A percentile compares a stretch with the other conserved stretches of the same genome.
phyloP scores from a whole-genome alignment of 2,329 filamentous ascomycete genomes.

The Colletotrichum limetticola region DNA sequence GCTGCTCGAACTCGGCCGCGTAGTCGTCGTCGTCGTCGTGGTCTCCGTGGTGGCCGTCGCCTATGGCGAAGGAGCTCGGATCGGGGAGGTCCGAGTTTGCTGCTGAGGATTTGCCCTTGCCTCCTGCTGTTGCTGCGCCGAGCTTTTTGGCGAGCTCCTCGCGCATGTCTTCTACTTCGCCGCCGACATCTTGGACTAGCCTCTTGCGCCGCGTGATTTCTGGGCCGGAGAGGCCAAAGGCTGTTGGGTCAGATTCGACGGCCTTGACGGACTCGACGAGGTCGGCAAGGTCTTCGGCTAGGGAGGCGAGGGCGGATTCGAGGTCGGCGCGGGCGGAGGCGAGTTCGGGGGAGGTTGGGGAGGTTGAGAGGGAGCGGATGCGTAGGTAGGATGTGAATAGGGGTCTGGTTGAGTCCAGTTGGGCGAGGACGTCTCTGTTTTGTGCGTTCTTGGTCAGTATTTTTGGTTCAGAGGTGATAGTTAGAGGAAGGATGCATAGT shows the following conservation, averaged over 20 bases:
- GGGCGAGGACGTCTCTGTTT: constrained; percentile 85
- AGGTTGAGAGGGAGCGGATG: constrained; percentile 86
- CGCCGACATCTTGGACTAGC: constrained; percentile 88
- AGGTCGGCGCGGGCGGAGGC: constrained; percentile 80
- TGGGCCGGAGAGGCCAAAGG: constrained; percentile 84
- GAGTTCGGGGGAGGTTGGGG: constrained; percentile 83
- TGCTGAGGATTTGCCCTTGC: constrained; percentile 36
- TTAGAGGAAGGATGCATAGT: not conserved
- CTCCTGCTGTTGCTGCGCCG: constrained; percentile 42
- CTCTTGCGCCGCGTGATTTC: constrained; percentile 84
- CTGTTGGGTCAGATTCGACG: constrained; percentile 86
- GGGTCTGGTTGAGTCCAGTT: constrained; percentile 82
- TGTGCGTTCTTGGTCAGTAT: not conserved
- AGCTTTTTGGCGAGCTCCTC: constrained; percentile 77
- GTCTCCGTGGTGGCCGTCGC: constrained; percentile 52
- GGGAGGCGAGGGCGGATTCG: constrained; percentile 70
- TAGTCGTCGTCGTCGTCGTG: constrained; percentile 70
- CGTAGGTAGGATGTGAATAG: constrained; percentile 95
- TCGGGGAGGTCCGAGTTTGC: constrained; percentile 60
- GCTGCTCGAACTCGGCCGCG: constrained; percentile 83
- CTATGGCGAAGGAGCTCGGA: constrained; percentile 67
- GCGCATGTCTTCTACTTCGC: constrained; percentile 90
- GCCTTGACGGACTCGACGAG: constrained; percentile 87
- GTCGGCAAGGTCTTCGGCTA: constrained; percentile 88
- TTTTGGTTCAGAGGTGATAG: not conserved